Conservation (phyloP, 2,329 filamentous ascomycete genomes). For the Aureobasidium namibiae region DNA sequence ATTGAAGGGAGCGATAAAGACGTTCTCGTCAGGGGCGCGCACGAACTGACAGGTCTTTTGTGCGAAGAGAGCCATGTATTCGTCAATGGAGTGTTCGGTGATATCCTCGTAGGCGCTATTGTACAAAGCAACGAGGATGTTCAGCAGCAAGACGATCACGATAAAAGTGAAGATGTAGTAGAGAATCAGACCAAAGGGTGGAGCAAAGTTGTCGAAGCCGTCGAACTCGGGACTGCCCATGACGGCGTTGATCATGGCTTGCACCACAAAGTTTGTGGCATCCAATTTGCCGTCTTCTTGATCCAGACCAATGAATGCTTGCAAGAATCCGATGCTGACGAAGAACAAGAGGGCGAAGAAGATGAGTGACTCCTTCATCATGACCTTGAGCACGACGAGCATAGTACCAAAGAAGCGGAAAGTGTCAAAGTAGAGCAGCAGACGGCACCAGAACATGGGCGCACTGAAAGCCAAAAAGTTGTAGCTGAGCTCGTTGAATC, state of each 20-base stretch:
- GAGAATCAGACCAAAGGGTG: constrained; percentile 85
- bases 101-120: constrained; percentile 96
- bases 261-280: constrained; percentile 63
- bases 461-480: constrained; percentile 90
- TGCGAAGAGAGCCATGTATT: constrained; percentile 87
- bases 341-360: constrained; percentile 89
- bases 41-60: constrained; percentile 97
- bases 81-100: constrained; percentile 84
- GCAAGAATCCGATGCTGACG: constrained; percentile 78
- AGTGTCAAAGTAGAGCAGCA: constrained; percentile 86
- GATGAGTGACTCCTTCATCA: constrained; percentile 67
- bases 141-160: constrained; percentile 88
- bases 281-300: constrained; percentile 59
- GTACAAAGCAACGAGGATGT: constrained; percentile 94
- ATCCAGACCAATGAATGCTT: constrained; percentile 89
- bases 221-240: constrained; percentile 88
- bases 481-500: constrained; percentile 77
- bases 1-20: constrained; percentile 95
- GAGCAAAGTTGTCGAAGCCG: constrained; percentile 82
- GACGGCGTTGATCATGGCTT: constrained; percentile 80
- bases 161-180: constrained; percentile 98
- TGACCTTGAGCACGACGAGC: constrained; percentile 83
- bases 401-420: constrained; percentile 96
- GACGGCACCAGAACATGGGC: constrained; percentile 92
- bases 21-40: constrained; percentile 93